phyloP scores from a whole-genome alignment of 164 flowering plant genomes.

The Liriodendron chinense region DNA sequence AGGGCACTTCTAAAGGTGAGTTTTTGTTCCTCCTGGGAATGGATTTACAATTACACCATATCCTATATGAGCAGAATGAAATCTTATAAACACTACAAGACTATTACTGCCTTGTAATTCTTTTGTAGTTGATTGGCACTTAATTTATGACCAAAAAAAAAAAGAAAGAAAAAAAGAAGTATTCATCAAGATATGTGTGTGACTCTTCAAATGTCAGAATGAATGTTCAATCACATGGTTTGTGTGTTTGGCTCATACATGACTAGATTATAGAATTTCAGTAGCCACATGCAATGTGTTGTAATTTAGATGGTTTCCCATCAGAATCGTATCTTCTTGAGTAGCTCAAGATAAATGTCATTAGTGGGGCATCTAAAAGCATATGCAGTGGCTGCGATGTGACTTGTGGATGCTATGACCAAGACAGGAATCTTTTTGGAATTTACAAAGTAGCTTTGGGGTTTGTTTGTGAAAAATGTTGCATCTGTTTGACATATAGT shows the following conservation, averaged over 20 bases:
- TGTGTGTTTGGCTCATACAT: not conserved
- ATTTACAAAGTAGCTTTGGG: not conserved
- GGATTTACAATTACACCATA: not conserved
- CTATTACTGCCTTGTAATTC: not conserved
- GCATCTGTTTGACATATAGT: not conserved
- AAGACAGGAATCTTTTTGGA: not conserved
- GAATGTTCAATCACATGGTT: not conserved
- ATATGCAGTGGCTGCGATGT: not conserved
- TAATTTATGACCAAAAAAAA: too few relatives aligned
- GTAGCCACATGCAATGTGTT: too few relatives aligned
- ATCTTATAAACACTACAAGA: not conserved
- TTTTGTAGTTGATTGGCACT: not conserved
- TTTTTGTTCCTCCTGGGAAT: not conserved
- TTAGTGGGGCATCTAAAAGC: not conserved
- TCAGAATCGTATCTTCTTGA: not conserved
- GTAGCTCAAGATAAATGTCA: not conserved
- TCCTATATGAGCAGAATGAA: not conserved
- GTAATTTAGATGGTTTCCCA: not conserved
- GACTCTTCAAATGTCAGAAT: not conserved
- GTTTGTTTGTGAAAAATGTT: not conserved
- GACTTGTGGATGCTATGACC: not conserved
- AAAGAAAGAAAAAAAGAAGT: too few relatives aligned
- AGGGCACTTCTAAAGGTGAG: conserved; percentile 85
- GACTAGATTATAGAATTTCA: not conserved
- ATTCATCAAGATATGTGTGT: not conserved